These are phyloP conservation scores for Caryopteris hybrid DNA, from an alignment of 305 asterid species.

Conservation along the genomic window DNA sequence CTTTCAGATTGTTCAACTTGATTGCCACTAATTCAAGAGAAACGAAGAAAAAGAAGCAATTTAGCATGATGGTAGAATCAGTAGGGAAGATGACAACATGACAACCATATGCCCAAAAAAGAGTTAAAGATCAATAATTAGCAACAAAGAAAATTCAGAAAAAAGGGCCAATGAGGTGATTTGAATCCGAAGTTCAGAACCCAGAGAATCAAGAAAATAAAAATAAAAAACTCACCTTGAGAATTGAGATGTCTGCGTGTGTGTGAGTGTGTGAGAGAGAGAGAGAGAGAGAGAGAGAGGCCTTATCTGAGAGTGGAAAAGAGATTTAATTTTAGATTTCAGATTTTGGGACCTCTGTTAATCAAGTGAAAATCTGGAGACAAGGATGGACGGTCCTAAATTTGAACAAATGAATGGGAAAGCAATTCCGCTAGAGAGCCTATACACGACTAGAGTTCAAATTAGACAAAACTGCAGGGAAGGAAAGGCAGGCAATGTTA, in stretches of 20 bases:
- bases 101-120: not conserved
- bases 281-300: not conserved
- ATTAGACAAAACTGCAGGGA: slow-evolving; percentile 5
- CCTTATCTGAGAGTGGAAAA: slow-evolving; percentile 21
- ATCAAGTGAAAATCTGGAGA: slow-evolving; percentile 23
- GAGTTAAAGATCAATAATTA: not conserved
- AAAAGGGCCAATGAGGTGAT: not conserved
- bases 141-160: not conserved
- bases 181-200: not conserved
- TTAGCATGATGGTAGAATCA: not conserved
- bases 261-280: no score
- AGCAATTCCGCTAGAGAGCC: not conserved
- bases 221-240: slow-evolving; percentile 9
- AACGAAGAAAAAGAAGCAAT: slow-evolving; percentile 5
- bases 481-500: not conserved
- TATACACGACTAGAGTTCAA: slow-evolving; percentile 8
- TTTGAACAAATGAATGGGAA: not conserved
- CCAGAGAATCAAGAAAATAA: not conserved
- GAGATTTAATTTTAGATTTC: slow-evolving; percentile 15
- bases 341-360: not conserved
- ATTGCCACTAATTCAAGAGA: slow-evolving; percentile 8
- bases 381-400: not conserved
- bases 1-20: slow-evolving; percentile 5
- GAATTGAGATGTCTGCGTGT: not conserved
- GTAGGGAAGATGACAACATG: not conserved